These are phyloP conservation scores for Galium porrigens DNA, from an alignment of 305 asterid genomes.

Conservation along the genomic window DNA sequence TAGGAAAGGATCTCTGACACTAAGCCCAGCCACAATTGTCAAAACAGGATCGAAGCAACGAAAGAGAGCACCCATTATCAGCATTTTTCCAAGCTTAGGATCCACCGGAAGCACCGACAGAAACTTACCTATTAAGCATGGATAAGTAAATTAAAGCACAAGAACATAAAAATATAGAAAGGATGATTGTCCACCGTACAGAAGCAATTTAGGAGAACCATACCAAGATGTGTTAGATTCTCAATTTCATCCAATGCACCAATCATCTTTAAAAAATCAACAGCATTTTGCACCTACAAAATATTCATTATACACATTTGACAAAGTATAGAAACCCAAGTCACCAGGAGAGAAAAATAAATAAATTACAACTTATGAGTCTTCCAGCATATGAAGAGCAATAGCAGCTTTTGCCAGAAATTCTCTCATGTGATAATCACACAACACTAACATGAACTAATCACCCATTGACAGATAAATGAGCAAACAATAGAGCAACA, in stretches of 20 bases:
- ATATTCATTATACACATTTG: slow-evolving; percentile 7
- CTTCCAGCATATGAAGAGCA: neutral
- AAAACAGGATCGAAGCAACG: slow-evolving; percentile 84
- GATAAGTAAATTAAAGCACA: slow-evolving; percentile 13
- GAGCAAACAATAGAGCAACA: neutral
- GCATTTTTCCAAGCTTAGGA: slow-evolving; percentile 97
- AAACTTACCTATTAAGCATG: slow-evolving; percentile 49
- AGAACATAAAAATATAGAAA: slow-evolving; percentile 1
- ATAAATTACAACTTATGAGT: neutral
- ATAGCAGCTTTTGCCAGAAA: neutral
- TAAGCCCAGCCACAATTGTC: slow-evolving; percentile 92
- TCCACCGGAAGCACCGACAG: slow-evolving; percentile 91
- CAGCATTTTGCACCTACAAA: slow-evolving; percentile 92
- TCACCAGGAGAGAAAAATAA: neutral
- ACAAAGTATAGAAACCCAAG: slow-evolving; percentile 10
- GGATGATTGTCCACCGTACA: neutral
- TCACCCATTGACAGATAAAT: neutral
- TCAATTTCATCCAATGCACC: slow-evolving; percentile 91
- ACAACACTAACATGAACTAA: neutral
- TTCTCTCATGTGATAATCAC: neutral
- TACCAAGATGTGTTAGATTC: slow-evolving; percentile 90
- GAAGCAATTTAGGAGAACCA: slow-evolving; percentile 18
- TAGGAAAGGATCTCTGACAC: slow-evolving; percentile 92
- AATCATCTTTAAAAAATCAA: slow-evolving; percentile 87
- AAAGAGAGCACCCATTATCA: slow-evolving; percentile 80